A percentile compares a stretch with the other conserved stretches of the same genome.
These are phyloP conservation scores for Aspergillus caelatus DNA, from an alignment of 2,329 filamentous ascomycete genomes.

Conservation along the genomic window DNA sequence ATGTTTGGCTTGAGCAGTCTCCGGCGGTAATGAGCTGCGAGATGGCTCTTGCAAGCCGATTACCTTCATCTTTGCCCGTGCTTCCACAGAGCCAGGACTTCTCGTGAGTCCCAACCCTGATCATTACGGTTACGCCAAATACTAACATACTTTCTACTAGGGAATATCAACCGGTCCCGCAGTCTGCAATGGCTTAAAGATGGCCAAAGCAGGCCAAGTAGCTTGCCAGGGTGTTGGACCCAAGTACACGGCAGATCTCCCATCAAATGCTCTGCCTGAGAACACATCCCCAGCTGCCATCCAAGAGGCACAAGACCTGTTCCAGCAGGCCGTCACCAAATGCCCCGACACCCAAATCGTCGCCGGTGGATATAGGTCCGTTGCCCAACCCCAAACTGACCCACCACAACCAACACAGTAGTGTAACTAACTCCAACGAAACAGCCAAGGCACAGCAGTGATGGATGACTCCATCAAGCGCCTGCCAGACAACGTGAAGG, in stretches of 20 bases:
- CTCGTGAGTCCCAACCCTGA: slow-evolving; percentile 36
- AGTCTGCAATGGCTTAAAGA: slow-evolving; percentile 30
- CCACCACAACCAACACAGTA: not conserved
- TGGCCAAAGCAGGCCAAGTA: slow-evolving; percentile 21
- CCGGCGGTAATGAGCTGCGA: slow-evolving; percentile 42
- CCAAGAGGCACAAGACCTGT: slow-evolving; percentile 45
- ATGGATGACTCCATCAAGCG: slow-evolving; percentile 43
- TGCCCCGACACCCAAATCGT: slow-evolving; percentile 51
- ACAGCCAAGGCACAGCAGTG: slow-evolving; percentile 48
- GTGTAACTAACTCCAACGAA: too few species aligned
- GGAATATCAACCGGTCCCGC: slow-evolving; percentile 37
- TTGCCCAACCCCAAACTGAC: not conserved
- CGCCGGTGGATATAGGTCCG: slow-evolving; percentile 48
- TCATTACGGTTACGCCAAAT: not conserved
- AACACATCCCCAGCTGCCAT: slow-evolving; percentile 43
- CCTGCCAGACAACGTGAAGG: slow-evolving; percentile 31
- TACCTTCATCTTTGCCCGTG: slow-evolving; percentile 54
- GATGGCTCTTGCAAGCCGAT: slow-evolving; percentile 44
- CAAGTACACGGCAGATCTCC: slow-evolving; percentile 45
- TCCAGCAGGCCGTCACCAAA: slow-evolving; percentile 45
- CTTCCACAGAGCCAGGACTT: slow-evolving; percentile 54
- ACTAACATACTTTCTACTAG: slow-evolving; percentile 13
- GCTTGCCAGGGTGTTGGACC: slow-evolving; percentile 49
- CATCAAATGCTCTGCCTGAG: slow-evolving; percentile 41
- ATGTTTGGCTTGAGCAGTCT: slow-evolving; percentile 13